These are phyloP conservation scores for Penicillium dipodomyicola DNA, from an alignment of 495 filamentous ascomycete species.

Conservation along the genomic window DNA sequence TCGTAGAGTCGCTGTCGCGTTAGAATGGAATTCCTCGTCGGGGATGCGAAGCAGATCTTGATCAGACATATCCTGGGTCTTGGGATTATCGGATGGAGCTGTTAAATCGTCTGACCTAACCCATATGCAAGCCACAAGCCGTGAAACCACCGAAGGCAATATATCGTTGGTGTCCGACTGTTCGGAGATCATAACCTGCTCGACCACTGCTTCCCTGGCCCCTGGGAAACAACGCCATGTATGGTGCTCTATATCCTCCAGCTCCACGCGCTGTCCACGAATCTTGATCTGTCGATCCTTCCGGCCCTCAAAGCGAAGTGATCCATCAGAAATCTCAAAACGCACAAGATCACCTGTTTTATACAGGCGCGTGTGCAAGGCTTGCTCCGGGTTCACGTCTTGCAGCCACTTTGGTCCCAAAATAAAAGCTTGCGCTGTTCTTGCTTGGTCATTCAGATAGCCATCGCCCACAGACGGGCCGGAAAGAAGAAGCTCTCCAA, in stretches of 20 bases:
- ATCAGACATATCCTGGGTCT: background rate
- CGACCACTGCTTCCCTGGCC: slow-evolving; percentile 3
- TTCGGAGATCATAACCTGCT: background rate
- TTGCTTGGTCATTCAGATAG: background rate
- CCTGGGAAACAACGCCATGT: slow-evolving; percentile 8
- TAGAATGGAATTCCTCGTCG: background rate
- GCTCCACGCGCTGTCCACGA: slow-evolving; percentile 39
- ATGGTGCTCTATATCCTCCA: slow-evolving; percentile 38
- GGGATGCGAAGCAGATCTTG: background rate
- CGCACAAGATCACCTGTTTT: slow-evolving; percentile 49
- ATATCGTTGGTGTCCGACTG: background rate
- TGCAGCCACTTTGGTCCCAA: background rate
- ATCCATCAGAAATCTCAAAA: slow-evolving; percentile 35
- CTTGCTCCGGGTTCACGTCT: background rate
- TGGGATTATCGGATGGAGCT: background rate
- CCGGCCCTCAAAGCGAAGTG: slow-evolving; percentile 40
- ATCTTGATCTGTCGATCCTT: slow-evolving; percentile 48
- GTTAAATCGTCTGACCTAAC: background rate
- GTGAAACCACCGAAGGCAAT: background rate
- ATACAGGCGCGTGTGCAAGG: slow-evolving; percentile 36
- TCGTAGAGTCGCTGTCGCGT: background rate
- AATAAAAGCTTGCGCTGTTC: background rate
- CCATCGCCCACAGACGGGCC: slow-evolving; percentile 27
- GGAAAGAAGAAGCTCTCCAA: slow-evolving; percentile 33
- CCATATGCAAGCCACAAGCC: background rate